Conservation (phyloP, 164 flowering plant genomes). For the Umbellularia californica region DNA sequence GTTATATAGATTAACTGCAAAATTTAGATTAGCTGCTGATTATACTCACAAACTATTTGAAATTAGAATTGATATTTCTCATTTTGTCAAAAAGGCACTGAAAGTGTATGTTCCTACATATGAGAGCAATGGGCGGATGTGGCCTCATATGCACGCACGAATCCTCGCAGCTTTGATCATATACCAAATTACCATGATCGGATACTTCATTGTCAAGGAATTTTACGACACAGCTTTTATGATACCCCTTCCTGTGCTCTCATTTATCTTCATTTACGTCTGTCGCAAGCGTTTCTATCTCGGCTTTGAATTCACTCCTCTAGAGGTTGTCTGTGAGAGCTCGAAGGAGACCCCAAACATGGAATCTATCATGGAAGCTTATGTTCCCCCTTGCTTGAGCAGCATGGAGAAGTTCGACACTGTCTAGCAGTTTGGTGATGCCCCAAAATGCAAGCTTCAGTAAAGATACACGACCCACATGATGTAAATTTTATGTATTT, state of each 20-base stretch:
- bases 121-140: conserved; percentile 91
- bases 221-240: conserved; percentile 39
- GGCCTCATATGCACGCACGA: conserved; percentile 86
- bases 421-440: conserved; percentile 43
- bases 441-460: conserved; percentile 19
- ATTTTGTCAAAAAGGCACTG: conserved; percentile 49
- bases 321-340: conserved; percentile 51
- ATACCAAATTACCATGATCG: conserved; percentile 76
- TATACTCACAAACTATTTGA: not conserved
- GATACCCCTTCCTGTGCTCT: conserved; percentile 56
- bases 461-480: conserved; percentile 19
- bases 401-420: conserved; percentile 53
- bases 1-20: not conserved
- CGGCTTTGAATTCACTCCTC: conserved; percentile 48
- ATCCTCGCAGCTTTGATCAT: conserved; percentile 61
- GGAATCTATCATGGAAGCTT: conserved; percentile 58
- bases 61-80: not conserved
- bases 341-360: conserved; percentile 55
- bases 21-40: not conserved
- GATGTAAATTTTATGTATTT: conserved; percentile 14
- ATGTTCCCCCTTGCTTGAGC: conserved; percentile 65
- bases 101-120: conserved; percentile 88
- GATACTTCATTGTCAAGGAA: conserved; percentile 53
- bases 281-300: conserved; percentile 60
- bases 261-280: conserved; percentile 49